Percentiles rank a stretch among this genome's conserved stretches.
Conservation (phyloP, 75 land plant genomes). For the Pseudotsuga menziesii region DNA sequence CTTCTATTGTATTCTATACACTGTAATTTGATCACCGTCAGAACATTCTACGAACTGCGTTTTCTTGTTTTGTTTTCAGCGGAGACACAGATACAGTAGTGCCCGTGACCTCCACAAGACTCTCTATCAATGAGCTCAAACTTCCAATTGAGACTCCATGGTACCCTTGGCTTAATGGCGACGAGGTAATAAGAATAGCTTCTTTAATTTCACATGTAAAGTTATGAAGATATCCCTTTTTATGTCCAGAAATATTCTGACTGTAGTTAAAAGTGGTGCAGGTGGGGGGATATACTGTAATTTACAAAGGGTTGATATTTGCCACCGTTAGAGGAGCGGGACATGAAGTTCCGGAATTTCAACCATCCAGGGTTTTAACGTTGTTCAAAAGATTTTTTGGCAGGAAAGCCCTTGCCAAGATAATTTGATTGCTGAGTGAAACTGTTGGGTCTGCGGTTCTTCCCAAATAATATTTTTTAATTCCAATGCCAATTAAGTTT, state of each 20-base stretch:
- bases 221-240: constrained; percentile 16
- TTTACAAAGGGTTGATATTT: constrained; percentile 40
- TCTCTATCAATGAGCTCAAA: constrained; percentile 18
- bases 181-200: not conserved
- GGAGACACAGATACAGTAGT: constrained; percentile 51
- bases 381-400: constrained; percentile 7
- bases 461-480: too few species aligned
- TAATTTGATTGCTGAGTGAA: too few species aligned
- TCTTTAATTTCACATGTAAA: not conserved
- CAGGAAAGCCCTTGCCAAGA: too few species aligned
- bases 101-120: constrained; percentile 36
- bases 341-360: constrained; percentile 55
- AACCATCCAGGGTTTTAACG: too few species aligned
- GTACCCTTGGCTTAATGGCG: constrained; percentile 27
- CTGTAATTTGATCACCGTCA: too few species aligned
- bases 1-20: too few species aligned
- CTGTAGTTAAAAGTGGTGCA: constrained; percentile 2
- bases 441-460: too few species aligned
- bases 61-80: constrained; percentile 21
- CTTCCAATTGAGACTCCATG: constrained; percentile 27
- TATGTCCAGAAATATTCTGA: constrained; percentile 10
- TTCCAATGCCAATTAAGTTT: too few species aligned
- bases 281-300: constrained; percentile 52
- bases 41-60: not conserved
- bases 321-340: constrained; percentile 69